Evolutionary conservation across 2,329 filamentous ascomycete genomes (phyloP), one percentile per base, ranked within the genome.

Genomic region (Trichoderma sp.): DNA sequence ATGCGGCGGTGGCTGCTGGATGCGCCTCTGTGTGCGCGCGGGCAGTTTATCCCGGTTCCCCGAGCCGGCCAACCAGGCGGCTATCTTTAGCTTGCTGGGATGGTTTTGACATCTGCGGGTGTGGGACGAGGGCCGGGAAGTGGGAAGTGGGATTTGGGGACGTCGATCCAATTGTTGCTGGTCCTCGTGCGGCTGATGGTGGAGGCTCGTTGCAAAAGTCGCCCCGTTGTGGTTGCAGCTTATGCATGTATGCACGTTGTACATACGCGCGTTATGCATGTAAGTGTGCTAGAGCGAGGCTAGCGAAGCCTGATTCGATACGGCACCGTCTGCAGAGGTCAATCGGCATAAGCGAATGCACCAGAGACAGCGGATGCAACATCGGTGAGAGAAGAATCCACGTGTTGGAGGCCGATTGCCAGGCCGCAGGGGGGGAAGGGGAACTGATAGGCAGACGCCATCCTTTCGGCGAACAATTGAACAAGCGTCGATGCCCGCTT

Each of bases 31-130:
- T n/a, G 39, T 68, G 65, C 28, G 39, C 56, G 36, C 66, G 66
- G 66, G 57, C 66, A 63, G 26, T 12, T 51, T 32, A 4, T 51
- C 39, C 66, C 66, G 66, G 61, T 71, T 71, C 69, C 69, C 69
- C 69, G 69, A 71, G 53, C n/a, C 69, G 61, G 51, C 69, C 60
- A 66, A 58, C 61, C 30, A 53, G 30, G 61, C 69, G 61, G 60
- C 69, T 61, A 69, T 69, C 66, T 58, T 56, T 71, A 65, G 51
- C 53, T 11, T 65, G 69, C 69, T 71, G 69, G 69, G 69, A 71
- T 71, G 47, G 21, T 34, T 65, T 70, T 71, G 69, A 71, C 69
- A 71, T 65, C 47, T 71, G 69, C 69, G 61, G 60, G 51, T 66
- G 69, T 71, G 68, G 68, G 60, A 63, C 34, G 58, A 57, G 43